Evolutionary conservation across 1,284 basidiomycete genomes (phyloP), one percentile per base, ranked within the genome.

Genomic region (Violaceomyces palustris): DNA sequence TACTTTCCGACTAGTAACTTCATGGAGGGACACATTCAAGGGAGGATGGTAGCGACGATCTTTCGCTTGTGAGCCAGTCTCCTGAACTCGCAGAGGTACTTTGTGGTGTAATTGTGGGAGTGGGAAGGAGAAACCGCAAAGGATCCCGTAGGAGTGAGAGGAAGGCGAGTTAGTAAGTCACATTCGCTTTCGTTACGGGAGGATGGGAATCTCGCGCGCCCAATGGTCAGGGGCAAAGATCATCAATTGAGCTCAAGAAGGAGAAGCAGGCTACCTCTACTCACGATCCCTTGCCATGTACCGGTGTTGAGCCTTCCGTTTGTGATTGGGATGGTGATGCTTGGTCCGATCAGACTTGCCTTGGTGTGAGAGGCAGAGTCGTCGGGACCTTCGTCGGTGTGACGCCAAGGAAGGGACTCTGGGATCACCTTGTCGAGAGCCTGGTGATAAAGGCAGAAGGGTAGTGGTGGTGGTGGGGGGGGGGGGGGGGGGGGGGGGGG

Each of bases 291-390:
- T 79, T 93, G 90, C 90, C 89, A 94, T 15, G 87, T 92, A 4
- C 89, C 91, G 29, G 92, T 77, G 59, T 86, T 88, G 52, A 93
- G 76, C 35, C 79, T 78, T 3, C 86, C 88, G 48, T 86, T 80
- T 1, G 87, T 87, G 64, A 94, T 89, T 4, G 90, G 90, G 22
- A 93, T 78, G 11, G 84, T 84, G 61, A 93, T 79, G 1, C 85
- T 83, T 17, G 85, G 80, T 23, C 90, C 90, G 38, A 92, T 77
- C 25, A 94, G 78, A 3, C 87, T 82, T 3, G 87, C 82, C 74
- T 94, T 94, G 21, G 88, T 88, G 73, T 96, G 91, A 12, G 89
- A 92, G 34, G 86, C 87, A 1, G 57, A 61, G 40, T 66, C 64
- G 33, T 66, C 64, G 1, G 61, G 61, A 1, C 64, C 89, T 77